phyloP scores from a whole-genome alignment of 371 early-diverging fungal genomes.

The Globomyces sp. region DNA sequence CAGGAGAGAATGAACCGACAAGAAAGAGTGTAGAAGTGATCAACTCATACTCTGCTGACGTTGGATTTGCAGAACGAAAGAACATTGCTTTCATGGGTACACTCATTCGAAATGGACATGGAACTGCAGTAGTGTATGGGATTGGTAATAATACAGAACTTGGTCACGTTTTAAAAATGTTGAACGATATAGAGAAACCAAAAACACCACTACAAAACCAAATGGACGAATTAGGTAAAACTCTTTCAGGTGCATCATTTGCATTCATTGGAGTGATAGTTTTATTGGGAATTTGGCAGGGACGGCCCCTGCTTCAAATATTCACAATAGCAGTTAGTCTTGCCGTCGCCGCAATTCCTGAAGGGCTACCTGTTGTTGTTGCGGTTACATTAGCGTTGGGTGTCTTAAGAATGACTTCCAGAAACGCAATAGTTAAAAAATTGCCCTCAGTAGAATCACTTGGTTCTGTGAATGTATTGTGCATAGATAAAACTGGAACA shows the following conservation, averaged over 20 bases:
- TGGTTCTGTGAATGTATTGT: constrained; percentile 86
- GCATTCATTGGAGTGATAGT: constrained; percentile 85
- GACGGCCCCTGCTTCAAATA: constrained; percentile 88
- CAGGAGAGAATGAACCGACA: constrained; percentile 84
- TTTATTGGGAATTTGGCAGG: constrained; percentile 84
- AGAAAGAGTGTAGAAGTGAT: constrained; percentile 65
- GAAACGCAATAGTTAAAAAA: constrained; percentile 86
- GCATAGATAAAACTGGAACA: constrained; percentile 92
- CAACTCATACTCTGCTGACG: constrained; percentile 33
- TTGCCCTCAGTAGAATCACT: constrained; percentile 88
- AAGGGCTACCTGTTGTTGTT: constrained; percentile 90
- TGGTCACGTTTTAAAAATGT: constrained; percentile 78
- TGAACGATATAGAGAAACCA: constrained; percentile 75
- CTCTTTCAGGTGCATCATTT: constrained; percentile 82
- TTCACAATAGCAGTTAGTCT: constrained; percentile 82
- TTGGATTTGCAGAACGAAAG: constrained; percentile 69
- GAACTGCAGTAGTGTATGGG: constrained; percentile 80
- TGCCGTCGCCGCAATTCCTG: constrained; percentile 95
- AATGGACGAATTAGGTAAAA: constrained; percentile 87
- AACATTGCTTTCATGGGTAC: constrained; percentile 92
- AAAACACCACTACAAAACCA: constrained; percentile 84
- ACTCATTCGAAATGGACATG: constrained; percentile 74
- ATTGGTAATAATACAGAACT: constrained; percentile 85
- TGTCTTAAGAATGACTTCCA: constrained; percentile 85
- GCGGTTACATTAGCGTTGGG: constrained; percentile 88